Evolutionary conservation across 371 early-diverging fungal species (phyloP), one percentile per base, ranked within the genome.

Genomic region (Nematocida sp.): DNA sequence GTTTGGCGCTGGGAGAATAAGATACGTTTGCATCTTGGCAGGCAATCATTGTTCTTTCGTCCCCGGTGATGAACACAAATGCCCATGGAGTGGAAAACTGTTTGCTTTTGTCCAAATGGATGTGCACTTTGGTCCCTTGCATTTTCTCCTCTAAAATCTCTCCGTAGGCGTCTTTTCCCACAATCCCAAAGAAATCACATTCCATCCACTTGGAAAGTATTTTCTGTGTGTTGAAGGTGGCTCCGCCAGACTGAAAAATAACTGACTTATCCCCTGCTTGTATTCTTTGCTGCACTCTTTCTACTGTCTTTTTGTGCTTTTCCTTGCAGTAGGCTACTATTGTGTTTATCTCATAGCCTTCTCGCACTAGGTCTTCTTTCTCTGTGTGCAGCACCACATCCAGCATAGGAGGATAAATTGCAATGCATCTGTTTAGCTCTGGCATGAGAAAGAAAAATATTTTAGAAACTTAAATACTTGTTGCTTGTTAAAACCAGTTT

Each of bases 341-440:
- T 9, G 46, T 55, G 40, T 70, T 58, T 45, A 45, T 4, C 15
- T n/a, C 52, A n/a, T 60, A 17, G 46, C 47, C 38, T 9, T 58
- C 9, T 23, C 47, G 31, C 9, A 25, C 15, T 9, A 70, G 49
- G 60, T 27, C 4, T 7, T 46, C 17, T 70, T 34, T 34, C 17
- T 32, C 17, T 23, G 46, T 53, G 29, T 57, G 27, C 11, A 27
- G 13, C n/a, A 70, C 32, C 13, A 70, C 13, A 34, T 70, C 74
- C 21, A 70, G 74, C 74, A 70, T 70, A 17, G 74, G 74, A 4
- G 74, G 74, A 61, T 70, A 70, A 31, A 57, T 70, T 19, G 60
- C 49, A 43, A 70, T 34, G 34, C 74, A 70, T 38, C 37, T 35
- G 27, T 52, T 58, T 32, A 70, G 9, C 17, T 47, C 37, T 11